These are phyloP conservation scores for Crithidia acanthocephali DNA, from an alignment of 208 protist genomes.

Conservation along the genomic window DNA sequence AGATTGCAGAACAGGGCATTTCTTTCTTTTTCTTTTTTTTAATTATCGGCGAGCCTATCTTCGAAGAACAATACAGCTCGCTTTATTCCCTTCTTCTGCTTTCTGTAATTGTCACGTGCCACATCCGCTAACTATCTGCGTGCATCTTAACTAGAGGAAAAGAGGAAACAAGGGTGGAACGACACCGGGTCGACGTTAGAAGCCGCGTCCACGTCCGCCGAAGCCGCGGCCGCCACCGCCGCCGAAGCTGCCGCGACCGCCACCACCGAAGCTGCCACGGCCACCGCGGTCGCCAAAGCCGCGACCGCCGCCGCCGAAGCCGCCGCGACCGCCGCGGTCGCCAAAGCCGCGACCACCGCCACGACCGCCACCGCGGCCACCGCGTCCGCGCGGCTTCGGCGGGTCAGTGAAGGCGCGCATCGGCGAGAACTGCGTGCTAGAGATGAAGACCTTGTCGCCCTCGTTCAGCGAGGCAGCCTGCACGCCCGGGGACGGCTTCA, in stretches of 20 bases:
- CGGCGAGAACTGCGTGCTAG: slow-evolving; percentile 83
- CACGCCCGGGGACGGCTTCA: slow-evolving; percentile 87
- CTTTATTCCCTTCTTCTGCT: neutral
- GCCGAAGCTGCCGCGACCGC: slow-evolving; percentile 26
- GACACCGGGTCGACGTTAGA: slow-evolving; percentile 17
- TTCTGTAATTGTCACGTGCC: neutral
- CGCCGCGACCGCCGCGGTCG: slow-evolving; percentile 37
- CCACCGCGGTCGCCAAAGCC: slow-evolving; percentile 53
- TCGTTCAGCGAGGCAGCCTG: slow-evolving; percentile 84
- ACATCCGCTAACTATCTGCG: neutral
- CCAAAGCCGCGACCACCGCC: slow-evolving; percentile 46
- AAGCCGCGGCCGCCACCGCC: slow-evolving; percentile 42
- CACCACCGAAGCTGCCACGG: slow-evolving; percentile 45
- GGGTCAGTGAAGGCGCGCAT: slow-evolving; percentile 89
- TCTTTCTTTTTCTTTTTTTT: no score
- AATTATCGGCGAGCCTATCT: no score
- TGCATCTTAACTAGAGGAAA: slow-evolving; percentile 1
- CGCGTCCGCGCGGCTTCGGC: slow-evolving; percentile 83
- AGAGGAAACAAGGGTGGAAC: slow-evolving; percentile 23
- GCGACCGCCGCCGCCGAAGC: slow-evolving; percentile 35
- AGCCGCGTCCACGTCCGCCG: slow-evolving; percentile 23
- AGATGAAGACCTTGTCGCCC: slow-evolving; percentile 89
- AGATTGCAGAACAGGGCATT: no score
- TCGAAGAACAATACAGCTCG: no score
- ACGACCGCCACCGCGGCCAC: slow-evolving; percentile 71